phyloP scores from a whole-genome alignment of 257 asterid species.

The Solanum pinnatisectum region DNA sequence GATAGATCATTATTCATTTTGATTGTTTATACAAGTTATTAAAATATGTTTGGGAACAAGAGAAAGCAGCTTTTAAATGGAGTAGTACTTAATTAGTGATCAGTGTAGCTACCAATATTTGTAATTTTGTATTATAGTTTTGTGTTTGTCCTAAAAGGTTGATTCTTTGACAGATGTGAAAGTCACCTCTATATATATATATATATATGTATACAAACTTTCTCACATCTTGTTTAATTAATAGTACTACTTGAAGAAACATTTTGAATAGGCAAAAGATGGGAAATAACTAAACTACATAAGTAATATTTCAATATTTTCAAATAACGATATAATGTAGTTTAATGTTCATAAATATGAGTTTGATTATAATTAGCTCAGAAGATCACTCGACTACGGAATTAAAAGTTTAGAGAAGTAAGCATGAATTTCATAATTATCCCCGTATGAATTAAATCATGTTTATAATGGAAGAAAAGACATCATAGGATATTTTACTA shows the following conservation, averaged over 20 bases:
- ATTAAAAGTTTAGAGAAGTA: not conserved
- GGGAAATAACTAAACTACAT: not conserved
- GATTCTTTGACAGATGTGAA: not conserved
- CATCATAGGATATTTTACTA: not conserved
- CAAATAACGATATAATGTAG: not conserved
- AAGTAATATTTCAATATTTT: not conserved
- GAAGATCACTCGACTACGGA: rapidly evolving
- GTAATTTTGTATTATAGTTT: not conserved
- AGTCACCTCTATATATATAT: not conserved
- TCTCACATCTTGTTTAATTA: not conserved
- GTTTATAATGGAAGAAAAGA: not conserved
- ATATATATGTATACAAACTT: not conserved
- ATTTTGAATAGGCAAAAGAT: not conserved
- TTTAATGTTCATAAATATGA: not conserved
- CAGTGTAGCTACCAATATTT: not conserved
- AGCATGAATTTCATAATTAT: not conserved
- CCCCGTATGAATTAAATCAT: not conserved
- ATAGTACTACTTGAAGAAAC: not conserved
- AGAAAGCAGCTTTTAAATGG: not conserved
- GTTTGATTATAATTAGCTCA: not conserved
- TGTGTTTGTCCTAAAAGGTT: not conserved
- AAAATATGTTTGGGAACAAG: not conserved
- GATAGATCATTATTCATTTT: not conserved
- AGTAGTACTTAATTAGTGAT: not conserved
- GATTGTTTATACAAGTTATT: not conserved